phyloP scores from a whole-genome alignment of 345 rosid species.

The Salix exigua region DNA sequence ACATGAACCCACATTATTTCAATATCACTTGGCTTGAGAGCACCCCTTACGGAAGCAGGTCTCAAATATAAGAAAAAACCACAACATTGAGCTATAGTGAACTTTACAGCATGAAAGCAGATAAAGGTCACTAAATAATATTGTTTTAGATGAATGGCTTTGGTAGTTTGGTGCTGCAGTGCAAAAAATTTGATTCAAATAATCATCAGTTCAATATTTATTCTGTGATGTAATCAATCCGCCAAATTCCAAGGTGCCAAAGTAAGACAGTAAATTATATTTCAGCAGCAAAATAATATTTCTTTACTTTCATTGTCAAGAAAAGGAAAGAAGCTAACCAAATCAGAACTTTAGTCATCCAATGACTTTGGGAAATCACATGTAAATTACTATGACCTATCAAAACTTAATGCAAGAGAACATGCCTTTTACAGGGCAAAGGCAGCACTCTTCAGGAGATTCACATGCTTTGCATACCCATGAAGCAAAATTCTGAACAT shows the following conservation, averaged over 20 bases:
- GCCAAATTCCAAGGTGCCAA: background rate
- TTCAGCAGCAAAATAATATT: background rate
- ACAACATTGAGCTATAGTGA: background rate
- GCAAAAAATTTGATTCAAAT: background rate
- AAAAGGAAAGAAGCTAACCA: background rate
- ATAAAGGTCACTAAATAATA: background rate
- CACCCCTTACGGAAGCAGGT: slow-evolving; percentile 65
- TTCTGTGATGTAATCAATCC: background rate
- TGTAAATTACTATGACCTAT: background rate
- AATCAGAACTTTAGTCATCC: background rate
- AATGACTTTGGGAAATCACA: background rate
- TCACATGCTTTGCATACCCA: slow-evolving; percentile 99
- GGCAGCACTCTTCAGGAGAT: slow-evolving; percentile 86
- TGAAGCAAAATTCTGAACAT: slow-evolving; percentile 69
- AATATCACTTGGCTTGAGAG: slow-evolving; percentile 82
- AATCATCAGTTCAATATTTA: background rate
- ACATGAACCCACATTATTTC: slow-evolving; percentile 83
- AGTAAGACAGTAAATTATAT: background rate
- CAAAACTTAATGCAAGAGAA: slow-evolving; percentile 3
- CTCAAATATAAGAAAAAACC: slow-evolving; percentile 7
- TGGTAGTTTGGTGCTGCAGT: background rate
- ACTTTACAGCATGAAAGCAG: background rate
- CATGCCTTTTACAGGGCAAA: slow-evolving; percentile 94
- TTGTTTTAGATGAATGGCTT: background rate
- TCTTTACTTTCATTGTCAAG: background rate